Conservation (phyloP, 306 rosid species). For the Arachis stenosperma region DNA sequence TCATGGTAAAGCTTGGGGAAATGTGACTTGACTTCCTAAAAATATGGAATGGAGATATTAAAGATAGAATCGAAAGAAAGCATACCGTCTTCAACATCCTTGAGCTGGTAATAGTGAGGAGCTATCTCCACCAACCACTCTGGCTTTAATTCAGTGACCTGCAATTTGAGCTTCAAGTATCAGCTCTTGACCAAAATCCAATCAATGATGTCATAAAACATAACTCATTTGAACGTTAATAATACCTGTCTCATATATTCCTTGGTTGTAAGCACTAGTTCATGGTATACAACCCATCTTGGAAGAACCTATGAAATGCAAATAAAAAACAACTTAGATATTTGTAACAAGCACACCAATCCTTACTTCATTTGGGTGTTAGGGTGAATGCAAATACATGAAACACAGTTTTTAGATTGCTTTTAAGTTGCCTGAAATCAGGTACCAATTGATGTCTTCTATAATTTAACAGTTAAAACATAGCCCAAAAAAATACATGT, state of each 20-base stretch:
- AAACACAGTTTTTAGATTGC: slow-evolving; percentile 11
- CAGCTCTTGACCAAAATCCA: slow-evolving; percentile 34
- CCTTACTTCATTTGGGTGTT: not conserved
- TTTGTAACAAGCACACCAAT: slow-evolving; percentile 7
- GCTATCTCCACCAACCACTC: slow-evolving; percentile 97
- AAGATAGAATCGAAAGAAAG: slow-evolving; percentile 45
- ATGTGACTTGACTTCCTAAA: not conserved
- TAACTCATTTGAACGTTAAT: not conserved
- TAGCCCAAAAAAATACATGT: not conserved
- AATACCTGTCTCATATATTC: slow-evolving; percentile 96
- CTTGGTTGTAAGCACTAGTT: slow-evolving; percentile 88
- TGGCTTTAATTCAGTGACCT: slow-evolving; percentile 85
- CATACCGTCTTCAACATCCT: slow-evolving; percentile 93
- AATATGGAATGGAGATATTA: slow-evolving; percentile 12
- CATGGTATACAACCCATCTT: slow-evolving; percentile 90
- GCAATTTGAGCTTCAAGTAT: slow-evolving; percentile 38
- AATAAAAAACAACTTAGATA: slow-evolving; percentile 29
- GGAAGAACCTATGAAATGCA: slow-evolving; percentile 72
- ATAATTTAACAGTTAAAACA: slow-evolving; percentile 4
- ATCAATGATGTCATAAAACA: slow-evolving; percentile 18
- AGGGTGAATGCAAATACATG: not conserved
- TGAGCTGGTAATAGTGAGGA: slow-evolving; percentile 91
- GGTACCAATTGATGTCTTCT: not conserved
- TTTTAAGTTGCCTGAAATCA: slow-evolving; percentile 6
- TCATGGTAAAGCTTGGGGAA: slow-evolving; percentile 9